Percentiles rank a stretch among this genome's conserved stretches.
Evolutionary conservation across 805 yeast genomes (phyloP).

Genomic region (Cyberlindnera lachancei): DNA sequence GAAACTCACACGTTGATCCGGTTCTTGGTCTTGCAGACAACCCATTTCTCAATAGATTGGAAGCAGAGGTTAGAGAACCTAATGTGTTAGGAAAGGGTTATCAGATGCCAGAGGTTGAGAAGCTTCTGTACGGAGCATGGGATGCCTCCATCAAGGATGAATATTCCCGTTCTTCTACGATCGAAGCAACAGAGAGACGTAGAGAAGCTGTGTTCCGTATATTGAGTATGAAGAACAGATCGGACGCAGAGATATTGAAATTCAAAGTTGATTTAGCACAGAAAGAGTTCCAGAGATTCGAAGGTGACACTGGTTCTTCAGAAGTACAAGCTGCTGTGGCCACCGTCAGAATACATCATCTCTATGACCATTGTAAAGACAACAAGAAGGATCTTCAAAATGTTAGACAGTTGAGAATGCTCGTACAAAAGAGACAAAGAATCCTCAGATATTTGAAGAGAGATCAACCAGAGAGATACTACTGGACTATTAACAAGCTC

Average conservation of each 20-base stretch:
- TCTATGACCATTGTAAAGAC: slow-evolving; percentile 64
- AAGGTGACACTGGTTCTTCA: slow-evolving; percentile 90
- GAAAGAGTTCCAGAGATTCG: slow-evolving; percentile 71
- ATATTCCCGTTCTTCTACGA: slow-evolving; percentile 16
- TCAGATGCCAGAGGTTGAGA: slow-evolving; percentile 60
- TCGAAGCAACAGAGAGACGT: slow-evolving; percentile 45
- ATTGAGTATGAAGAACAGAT: slow-evolving; percentile 65
- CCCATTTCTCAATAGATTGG: slow-evolving; percentile 61
- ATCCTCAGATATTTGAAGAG: slow-evolving; percentile 75
- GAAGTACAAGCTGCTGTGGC: slow-evolving; percentile 93
- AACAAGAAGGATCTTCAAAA: slow-evolving; percentile 68
- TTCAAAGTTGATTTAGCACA: slow-evolving; percentile 59
- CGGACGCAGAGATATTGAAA: slow-evolving; percentile 47
- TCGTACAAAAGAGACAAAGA: slow-evolving; percentile 86
- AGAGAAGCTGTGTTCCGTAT: slow-evolving; percentile 66
- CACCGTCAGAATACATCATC: slow-evolving; percentile 72
- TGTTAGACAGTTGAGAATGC: slow-evolving; percentile 64
- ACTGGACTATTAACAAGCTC: slow-evolving; percentile 76
- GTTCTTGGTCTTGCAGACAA: slow-evolving; percentile 67
- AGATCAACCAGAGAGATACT: slow-evolving; percentile 75
- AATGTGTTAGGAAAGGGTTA: slow-evolving; percentile 54
- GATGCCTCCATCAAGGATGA: slow-evolving; percentile 34
- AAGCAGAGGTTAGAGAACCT: slow-evolving; percentile 60
- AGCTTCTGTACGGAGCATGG: slow-evolving; percentile 70
- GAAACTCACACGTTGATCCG: slow-evolving; percentile 48